Conservation (phyloP, 2,329 filamentous ascomycete species). For the Phialemoniopsis sp. region DNA sequence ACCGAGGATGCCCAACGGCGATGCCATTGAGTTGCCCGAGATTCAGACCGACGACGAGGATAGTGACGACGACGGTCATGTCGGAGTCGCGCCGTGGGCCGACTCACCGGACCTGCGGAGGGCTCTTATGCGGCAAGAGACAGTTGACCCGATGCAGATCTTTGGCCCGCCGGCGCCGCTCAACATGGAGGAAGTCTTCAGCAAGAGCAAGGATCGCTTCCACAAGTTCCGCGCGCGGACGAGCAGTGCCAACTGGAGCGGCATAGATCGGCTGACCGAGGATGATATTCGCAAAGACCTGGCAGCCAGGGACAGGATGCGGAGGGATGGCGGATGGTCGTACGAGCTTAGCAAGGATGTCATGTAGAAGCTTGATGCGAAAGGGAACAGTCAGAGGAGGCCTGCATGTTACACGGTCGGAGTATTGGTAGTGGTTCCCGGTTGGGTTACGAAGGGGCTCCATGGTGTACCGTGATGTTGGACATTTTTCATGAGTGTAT, state of each 20-base stretch:
- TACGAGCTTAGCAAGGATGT: constrained; percentile 55
- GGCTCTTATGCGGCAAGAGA: constrained; percentile 76
- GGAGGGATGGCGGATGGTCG: constrained; percentile 81
- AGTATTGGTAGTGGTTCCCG: no score
- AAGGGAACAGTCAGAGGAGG: no score
- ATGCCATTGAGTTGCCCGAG: constrained; percentile 87
- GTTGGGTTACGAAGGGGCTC: no score
- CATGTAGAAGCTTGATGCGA: constrained; percentile 16
- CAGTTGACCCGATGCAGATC: constrained; percentile 76
- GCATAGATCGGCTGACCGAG: constrained; percentile 76
- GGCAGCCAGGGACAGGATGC: constrained; percentile 73
- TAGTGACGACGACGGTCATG: constrained; percentile 48
- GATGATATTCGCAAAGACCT: constrained; percentile 81
- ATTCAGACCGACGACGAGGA: constrained; percentile 95
- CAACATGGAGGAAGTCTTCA: constrained; percentile 96
- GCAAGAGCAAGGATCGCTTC: constrained; percentile 77
- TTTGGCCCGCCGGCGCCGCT: constrained; percentile 87
- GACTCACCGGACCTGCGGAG: constrained; percentile 78
- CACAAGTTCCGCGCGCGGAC: constrained; percentile 88
- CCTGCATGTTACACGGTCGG: no score
- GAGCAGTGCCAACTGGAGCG: constrained; percentile 91
- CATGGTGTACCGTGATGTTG: no score
- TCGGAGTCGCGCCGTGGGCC: constrained; percentile 73
- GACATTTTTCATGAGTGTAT: no score
- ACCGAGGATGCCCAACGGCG: constrained; percentile 67